A percentile compares a stretch with the other conserved stretches of the same genome.
phyloP scores from a whole-genome alignment of 495 filamentous ascomycete species.

The Elaphomyces granulatus region DNA sequence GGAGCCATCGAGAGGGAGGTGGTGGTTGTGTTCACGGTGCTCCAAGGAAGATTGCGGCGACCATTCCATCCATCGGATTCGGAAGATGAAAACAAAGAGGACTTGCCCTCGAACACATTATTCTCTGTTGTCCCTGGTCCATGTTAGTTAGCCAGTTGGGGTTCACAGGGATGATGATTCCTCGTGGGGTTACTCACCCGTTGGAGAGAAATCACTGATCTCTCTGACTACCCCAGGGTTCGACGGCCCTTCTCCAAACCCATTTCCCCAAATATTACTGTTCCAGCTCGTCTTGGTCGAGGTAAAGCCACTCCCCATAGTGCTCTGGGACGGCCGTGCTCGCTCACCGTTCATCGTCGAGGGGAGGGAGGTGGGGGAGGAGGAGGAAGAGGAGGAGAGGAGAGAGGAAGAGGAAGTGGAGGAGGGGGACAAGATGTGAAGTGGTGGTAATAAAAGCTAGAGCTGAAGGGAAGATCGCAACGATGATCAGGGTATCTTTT shows the following conservation, averaged over 20 bases:
- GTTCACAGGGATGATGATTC: too few species aligned
- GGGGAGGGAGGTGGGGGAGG: slow-evolving; percentile 17
- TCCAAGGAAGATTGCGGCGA: slow-evolving; percentile 40
- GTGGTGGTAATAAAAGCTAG: neutral
- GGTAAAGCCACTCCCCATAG: slow-evolving; percentile 31
- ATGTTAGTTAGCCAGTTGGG: neutral
- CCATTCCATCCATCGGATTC: slow-evolving; percentile 44
- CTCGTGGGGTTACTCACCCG: too few species aligned
- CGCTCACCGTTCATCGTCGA: slow-evolving; percentile 28
- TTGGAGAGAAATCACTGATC: neutral
- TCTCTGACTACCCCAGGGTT: neutral
- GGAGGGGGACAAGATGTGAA: slow-evolving; percentile 2
- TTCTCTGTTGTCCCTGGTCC: slow-evolving; percentile 13
- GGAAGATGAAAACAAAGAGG: slow-evolving; percentile 48
- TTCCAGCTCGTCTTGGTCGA: slow-evolving; percentile 37
- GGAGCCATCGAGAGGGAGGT: slow-evolving; percentile 23
- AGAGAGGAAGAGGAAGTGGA: slow-evolving; percentile 19
- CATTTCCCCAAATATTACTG: slow-evolving; percentile 46
- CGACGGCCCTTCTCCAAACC: slow-evolving; percentile 16
- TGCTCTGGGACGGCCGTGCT: slow-evolving; percentile 21
- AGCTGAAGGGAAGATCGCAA: slow-evolving; percentile 1
- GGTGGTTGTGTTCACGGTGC: slow-evolving; percentile 33
- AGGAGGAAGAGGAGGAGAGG: slow-evolving; percentile 16
- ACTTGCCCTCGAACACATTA: slow-evolving; percentile 33
- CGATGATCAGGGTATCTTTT: too few species aligned